phyloP scores from a whole-genome alignment of 345 rosid genomes.

The Salix viminalis region DNA sequence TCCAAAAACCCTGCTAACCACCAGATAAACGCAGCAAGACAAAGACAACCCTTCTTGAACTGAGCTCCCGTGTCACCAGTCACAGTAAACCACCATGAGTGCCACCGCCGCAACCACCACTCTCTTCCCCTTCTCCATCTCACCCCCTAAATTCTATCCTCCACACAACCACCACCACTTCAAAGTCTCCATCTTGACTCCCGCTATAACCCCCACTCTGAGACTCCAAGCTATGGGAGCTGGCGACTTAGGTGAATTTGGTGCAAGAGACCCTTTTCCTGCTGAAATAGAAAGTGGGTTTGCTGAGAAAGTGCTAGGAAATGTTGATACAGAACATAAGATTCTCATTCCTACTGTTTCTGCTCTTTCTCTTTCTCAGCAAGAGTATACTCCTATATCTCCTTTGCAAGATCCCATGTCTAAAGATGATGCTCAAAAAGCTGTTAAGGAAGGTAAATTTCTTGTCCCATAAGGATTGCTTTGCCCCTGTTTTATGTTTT shows the following conservation, averaged over 20 bases:
- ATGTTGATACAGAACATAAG: constrained; percentile 66
- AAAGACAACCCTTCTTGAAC: neutral
- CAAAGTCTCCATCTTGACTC: constrained; percentile 11
- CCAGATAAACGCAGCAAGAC: constrained; percentile 19
- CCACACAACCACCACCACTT: constrained; percentile 8
- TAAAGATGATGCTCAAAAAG: constrained; percentile 46
- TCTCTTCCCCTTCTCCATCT: constrained; percentile 24
- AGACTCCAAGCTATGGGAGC: constrained; percentile 26
- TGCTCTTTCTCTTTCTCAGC: constrained; percentile 70
- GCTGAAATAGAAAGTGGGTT: constrained; percentile 74
- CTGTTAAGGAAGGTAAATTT: constrained; percentile 64
- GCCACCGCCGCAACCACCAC: constrained; percentile 19
- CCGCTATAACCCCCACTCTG: neutral
- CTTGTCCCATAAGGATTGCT: neutral
- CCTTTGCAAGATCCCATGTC: constrained; percentile 63
- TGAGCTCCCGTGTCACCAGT: neutral
- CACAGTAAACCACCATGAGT: neutral
- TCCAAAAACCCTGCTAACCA: neutral
- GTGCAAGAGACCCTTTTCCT: constrained; percentile 71
- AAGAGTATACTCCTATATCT: constrained; percentile 55
- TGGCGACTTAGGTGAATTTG: constrained; percentile 57
- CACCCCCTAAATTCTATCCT: constrained; percentile 18
- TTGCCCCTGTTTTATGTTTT: neutral
- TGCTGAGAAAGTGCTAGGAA: constrained; percentile 76
- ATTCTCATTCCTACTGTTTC: constrained; percentile 73